phyloP scores from a whole-genome alignment of 106 monocot species.

The Vanilla planifolia region DNA sequence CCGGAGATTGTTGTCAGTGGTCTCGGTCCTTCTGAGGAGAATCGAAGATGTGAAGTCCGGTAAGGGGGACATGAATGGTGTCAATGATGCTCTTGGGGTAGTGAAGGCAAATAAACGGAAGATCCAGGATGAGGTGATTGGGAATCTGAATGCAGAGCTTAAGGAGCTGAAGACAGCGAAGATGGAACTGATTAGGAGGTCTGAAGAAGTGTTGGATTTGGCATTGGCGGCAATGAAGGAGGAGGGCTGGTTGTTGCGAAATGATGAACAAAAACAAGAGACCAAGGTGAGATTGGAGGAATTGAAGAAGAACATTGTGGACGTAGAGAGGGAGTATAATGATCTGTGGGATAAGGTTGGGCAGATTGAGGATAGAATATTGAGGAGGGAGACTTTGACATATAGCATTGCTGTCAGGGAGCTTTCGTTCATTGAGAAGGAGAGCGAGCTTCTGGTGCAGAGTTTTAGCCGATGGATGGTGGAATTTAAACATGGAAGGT shows the following conservation, averaged over 20 bases:
- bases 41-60: constrained; percentile 39
- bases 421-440: constrained; percentile 67
- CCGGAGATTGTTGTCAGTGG: constrained; percentile 29
- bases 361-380: constrained; percentile 55
- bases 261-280: constrained; percentile 7
- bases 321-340: constrained; percentile 46
- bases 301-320: constrained; percentile 33
- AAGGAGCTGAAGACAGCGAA: constrained; percentile 46
- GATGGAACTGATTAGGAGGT: constrained; percentile 30
- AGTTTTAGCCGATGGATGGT: constrained; percentile 32
- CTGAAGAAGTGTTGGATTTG: constrained; percentile 26
- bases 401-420: constrained; percentile 65
- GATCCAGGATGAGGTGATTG: constrained; percentile 44
- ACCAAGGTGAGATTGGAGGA: constrained; percentile 26
- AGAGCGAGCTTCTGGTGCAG: constrained; percentile 66
- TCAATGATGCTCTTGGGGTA: constrained; percentile 32
- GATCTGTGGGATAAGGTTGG: constrained; percentile 54
- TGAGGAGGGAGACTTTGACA: constrained; percentile 53
- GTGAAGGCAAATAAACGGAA: constrained; percentile 54
- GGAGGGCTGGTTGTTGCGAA: constrained; percentile 28
- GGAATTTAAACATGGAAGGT: constrained; percentile 29
- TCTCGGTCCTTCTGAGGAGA: constrained; percentile 38
- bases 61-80: constrained; percentile 29
- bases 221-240: constrained; percentile 33
- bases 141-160: constrained; percentile 42